A percentile compares a stretch with the other conserved stretches of the same genome.
Evolutionary conservation across 1,284 basidiomycete species (phyloP).

Genomic region (Fomitopsis pinicola): DNA sequence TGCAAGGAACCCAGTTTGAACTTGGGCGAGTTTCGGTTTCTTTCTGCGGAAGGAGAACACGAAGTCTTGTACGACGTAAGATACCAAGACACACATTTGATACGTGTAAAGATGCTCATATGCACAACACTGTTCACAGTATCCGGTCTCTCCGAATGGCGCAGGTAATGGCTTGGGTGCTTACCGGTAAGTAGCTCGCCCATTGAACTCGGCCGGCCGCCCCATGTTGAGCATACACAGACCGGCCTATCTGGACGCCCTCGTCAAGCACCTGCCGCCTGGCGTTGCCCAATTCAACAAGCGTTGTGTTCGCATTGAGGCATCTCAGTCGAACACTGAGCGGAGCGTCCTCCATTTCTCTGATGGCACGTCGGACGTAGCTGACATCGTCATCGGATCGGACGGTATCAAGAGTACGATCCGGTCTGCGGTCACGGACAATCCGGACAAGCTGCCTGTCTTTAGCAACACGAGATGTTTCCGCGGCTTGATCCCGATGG

Average conservation of each 20-base stretch:
- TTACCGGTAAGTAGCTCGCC: slow-evolving; percentile 14
- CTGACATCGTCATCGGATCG: slow-evolving; percentile 50
- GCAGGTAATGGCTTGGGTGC: slow-evolving; percentile 29
- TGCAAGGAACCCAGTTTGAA: slow-evolving; percentile 30
- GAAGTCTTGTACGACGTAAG: slow-evolving; percentile 44
- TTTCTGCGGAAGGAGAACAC: slow-evolving; percentile 38
- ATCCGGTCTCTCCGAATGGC: slow-evolving; percentile 13
- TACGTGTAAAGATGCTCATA: not conserved
- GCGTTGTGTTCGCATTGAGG: slow-evolving; percentile 38
- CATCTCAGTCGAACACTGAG: slow-evolving; percentile 18
- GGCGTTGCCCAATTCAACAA: slow-evolving; percentile 44
- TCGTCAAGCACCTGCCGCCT: slow-evolving; percentile 41
- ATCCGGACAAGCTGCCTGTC: slow-evolving; percentile 22
- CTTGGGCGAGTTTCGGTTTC: slow-evolving; percentile 34
- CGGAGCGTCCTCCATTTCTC: slow-evolving; percentile 36
- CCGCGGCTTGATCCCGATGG: slow-evolving; percentile 38
- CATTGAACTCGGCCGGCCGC: slow-evolving; percentile 7
- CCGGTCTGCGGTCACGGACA: slow-evolving; percentile 33
- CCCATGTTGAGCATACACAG: slow-evolving; percentile 21
- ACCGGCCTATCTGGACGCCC: slow-evolving; percentile 44
- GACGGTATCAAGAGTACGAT: slow-evolving; percentile 48
- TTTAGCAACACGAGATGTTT: slow-evolving; percentile 46
- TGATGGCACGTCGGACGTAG: slow-evolving; percentile 41
- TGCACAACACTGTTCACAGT: not conserved
- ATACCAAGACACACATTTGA: not conserved